Conservation (phyloP, 192 early-diverging fungal species). For the Coemansia sp. region DNA sequence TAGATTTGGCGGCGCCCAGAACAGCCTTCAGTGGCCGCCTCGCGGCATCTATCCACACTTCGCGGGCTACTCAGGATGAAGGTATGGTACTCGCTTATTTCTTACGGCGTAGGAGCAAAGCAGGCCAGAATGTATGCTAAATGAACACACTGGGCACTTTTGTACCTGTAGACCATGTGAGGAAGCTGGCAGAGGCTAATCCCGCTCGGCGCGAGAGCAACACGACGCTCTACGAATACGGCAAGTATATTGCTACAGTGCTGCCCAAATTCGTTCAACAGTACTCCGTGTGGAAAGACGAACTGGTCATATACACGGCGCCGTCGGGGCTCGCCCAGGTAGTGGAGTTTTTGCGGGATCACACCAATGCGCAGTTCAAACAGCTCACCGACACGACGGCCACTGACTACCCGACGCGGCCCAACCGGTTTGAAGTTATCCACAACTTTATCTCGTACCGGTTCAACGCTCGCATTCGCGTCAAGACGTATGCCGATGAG, state of each 20-base stretch:
- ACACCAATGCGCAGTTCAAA: constrained; percentile 90
- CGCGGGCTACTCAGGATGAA: constrained; percentile 21
- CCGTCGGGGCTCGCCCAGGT: constrained; percentile 76
- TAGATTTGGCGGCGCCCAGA: constrained; percentile 8
- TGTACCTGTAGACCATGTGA: constrained; percentile 21
- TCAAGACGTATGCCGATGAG: constrained; percentile 97
- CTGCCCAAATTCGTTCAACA: constrained; percentile 97
- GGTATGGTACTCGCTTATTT: constrained; percentile 3
- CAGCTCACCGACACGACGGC: constrained; percentile 86
- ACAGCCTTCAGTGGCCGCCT: background rate
- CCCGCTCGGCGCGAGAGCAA: constrained; percentile 38
- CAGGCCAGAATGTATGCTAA: background rate
- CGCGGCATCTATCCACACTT: constrained; percentile 31
- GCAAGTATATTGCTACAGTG: constrained; percentile 78
- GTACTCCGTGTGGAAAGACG: constrained; percentile 96
- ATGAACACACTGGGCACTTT: background rate
- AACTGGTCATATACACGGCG: constrained; percentile 91
- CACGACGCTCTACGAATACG: constrained; percentile 73
- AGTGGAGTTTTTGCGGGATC: constrained; percentile 89
- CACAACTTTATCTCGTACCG: constrained; percentile 86
- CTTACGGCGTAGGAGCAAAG: background rate
- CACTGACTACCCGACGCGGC: constrained; percentile 86
- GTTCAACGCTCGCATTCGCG: constrained; percentile 90
- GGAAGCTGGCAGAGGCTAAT: constrained; percentile 37
- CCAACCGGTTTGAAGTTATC: constrained; percentile 96